Evolutionary conservation across 805 yeast species (phyloP), one percentile per base, ranked within the genome.

Genomic region (Torulaspora gathmanii): DNA sequence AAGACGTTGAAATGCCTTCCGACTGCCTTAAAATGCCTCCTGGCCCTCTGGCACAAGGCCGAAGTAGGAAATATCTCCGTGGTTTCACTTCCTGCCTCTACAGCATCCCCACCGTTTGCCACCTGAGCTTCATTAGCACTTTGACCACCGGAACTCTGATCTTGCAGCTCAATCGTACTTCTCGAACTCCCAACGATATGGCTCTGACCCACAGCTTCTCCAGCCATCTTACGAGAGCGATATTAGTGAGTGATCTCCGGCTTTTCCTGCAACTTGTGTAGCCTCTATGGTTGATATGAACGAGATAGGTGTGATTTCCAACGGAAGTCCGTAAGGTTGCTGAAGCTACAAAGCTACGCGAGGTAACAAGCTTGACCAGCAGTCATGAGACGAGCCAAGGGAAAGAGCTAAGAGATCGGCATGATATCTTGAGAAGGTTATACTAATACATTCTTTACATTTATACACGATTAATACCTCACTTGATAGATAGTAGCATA

Each of bases 1-100:
- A 71, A 46, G 8, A 70, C 58, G 50, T 71, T 71, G 51, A 70
- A 70, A 42, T 64, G 63, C 39, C 63, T 63, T 8, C 72, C 68
- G 13, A 69, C 56, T 10, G 46, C 45, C 16, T 49, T 55, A 16
- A 60, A 50, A 15, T 53, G 58, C 40, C 58, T 55, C 7, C 51
- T 38, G 12, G 57, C 54, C 16, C 49, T 46, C 13, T 49, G 52
- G 37, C 60, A 50, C n/a, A 58, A 34, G 4, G 44, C 44, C 10
- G 40, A 15, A n/a, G 55, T 42, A 15, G 45, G 27, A 3, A 51
- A 33, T 37, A 46, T 27, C 13, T 46, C 54, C 1, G 47, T 25
- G 27, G 48, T 48, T 17, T 27, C 33, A 16, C 42, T 52, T 28
- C 11, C 26, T 29, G 16, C 22, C 26, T 35, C 17, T 4, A 28